Evolutionary conservation across 495 filamentous ascomycete species (phyloP).

Genomic region (Trichoderma asperelloides): DNA sequence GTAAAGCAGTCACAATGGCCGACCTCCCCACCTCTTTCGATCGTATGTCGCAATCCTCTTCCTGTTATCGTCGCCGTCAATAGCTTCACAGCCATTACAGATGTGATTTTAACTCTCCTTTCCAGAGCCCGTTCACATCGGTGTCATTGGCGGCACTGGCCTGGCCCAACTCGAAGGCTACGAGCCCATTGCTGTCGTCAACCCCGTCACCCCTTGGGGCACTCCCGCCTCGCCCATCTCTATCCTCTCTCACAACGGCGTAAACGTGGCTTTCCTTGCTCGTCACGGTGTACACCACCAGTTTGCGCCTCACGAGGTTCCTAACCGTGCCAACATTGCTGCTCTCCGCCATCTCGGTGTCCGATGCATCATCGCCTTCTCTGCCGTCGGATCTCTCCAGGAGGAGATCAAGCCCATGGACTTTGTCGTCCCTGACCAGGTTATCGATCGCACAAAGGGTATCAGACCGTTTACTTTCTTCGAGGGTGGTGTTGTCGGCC

Average conservation of each 20-base stretch:
- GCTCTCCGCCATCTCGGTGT: slow-evolving; percentile 86
- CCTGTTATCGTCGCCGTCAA: neutral
- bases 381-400: slow-evolving; percentile 84
- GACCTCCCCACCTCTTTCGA: slow-evolving; percentile 18
- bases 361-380: slow-evolving; percentile 83
- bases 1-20: slow-evolving; percentile 11
- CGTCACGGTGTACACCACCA: slow-evolving; percentile 86
- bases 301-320: slow-evolving; percentile 85
- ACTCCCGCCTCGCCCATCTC: slow-evolving; percentile 79
- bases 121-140: slow-evolving; percentile 73
- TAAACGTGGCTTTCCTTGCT: slow-evolving; percentile 85
- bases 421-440: slow-evolving; percentile 91
- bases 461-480: slow-evolving; percentile 91
- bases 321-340: slow-evolving; percentile 87
- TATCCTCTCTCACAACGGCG: slow-evolving; percentile 74
- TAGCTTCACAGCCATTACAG: neutral
- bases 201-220: slow-evolving; percentile 81
- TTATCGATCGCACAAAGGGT: slow-evolving; percentile 97
- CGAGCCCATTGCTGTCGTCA: slow-evolving; percentile 67
- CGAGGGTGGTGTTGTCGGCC: slow-evolving; percentile 84
- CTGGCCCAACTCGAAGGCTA: slow-evolving; percentile 64
- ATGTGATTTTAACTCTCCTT: neutral
- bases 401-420: slow-evolving; percentile 90
- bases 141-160: slow-evolving; percentile 94
- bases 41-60: slow-evolving; percentile 10